These are phyloP conservation scores for Debaryomyces nepalensis DNA, from an alignment of 1,139 yeast species.

Conservation along the genomic window DNA sequence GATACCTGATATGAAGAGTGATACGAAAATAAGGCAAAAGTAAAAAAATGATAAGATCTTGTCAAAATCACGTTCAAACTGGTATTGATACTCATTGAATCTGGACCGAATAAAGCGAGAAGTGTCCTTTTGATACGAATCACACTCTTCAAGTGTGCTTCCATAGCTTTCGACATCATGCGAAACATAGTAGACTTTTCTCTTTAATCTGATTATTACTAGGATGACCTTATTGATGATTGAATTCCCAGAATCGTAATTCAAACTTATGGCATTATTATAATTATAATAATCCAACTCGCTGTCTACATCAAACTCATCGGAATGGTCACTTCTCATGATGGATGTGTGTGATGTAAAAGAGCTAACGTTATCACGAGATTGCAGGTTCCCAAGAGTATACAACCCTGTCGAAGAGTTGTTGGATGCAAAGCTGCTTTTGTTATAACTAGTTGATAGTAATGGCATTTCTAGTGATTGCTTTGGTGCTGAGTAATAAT, in stretches of 20 bases:
- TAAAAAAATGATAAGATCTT: constrained; percentile 42
- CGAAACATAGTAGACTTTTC: background rate
- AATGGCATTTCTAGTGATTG: background rate
- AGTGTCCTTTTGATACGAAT: background rate
- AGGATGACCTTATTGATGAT: constrained; percentile 9
- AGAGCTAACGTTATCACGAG: constrained; percentile 4
- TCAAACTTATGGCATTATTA: background rate
- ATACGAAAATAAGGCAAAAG: constrained; percentile 40
- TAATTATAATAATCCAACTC: constrained; percentile 1
- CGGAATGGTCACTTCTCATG: background rate
- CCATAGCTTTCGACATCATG: constrained; percentile 9
- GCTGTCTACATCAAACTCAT: constrained; percentile 4
- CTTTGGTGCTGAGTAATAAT: constrained; percentile 1
- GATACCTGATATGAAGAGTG: constrained; percentile 47
- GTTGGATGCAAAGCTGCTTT: constrained; percentile 8
- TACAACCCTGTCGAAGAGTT: constrained; percentile 11
- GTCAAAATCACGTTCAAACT: constrained; percentile 12
- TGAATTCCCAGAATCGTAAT: constrained; percentile 4
- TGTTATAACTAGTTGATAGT: background rate
- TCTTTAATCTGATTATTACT: constrained; percentile 2
- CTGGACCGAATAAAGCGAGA: background rate
- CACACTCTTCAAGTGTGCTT: background rate
- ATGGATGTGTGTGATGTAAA: background rate
- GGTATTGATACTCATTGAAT: constrained; percentile 8
- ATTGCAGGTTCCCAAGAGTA: constrained; percentile 3